A percentile compares a stretch with the other conserved stretches of the same genome.
Evolutionary conservation across 2,329 filamentous ascomycete genomes (phyloP).

Genomic region (Colletotrichum tofieldiae): DNA sequence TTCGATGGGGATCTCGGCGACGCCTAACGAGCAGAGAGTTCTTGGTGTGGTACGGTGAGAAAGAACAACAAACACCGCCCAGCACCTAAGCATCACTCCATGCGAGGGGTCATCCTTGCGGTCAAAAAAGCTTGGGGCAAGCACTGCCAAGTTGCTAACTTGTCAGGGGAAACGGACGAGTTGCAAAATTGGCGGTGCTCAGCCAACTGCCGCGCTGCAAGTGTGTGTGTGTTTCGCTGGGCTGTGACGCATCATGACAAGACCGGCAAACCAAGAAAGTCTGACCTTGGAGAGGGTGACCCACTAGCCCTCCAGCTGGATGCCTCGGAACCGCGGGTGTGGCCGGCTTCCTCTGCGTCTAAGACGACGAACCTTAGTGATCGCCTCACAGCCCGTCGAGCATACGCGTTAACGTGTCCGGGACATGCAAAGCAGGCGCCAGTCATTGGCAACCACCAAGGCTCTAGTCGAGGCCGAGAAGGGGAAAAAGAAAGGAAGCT

Average conservation of each 20-base stretch:
- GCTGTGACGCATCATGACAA: constrained; percentile 21
- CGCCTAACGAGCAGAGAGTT: constrained; percentile 2
- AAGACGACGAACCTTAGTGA: neutral
- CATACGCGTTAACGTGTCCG: neutral
- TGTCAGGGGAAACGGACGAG: neutral
- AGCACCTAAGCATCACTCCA: constrained; percentile 24
- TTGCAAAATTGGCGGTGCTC: neutral
- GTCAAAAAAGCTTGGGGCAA: constrained; percentile 1
- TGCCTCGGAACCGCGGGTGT: constrained; percentile 2
- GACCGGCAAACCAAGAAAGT: neutral
- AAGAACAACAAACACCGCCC: constrained; percentile 14
- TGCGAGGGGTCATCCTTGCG: constrained; percentile 25
- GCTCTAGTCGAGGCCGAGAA: neutral
- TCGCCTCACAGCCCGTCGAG: constrained; percentile 2
- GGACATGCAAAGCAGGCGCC: no score
- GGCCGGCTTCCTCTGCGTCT: neutral
- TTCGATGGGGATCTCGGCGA: constrained; percentile 14
- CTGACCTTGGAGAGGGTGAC: neutral
- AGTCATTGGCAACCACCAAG: neutral
- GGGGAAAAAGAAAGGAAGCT: neutral
- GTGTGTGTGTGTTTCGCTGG: neutral
- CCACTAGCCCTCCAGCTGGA: neutral
- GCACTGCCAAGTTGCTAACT: constrained; percentile 1
- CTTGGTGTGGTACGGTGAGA: neutral
- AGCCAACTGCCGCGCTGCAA: neutral